Evolutionary conservation across 2,329 filamentous ascomycete genomes (phyloP), one percentile per base, ranked within the genome.

Genomic region (Ascochyta pisi): DNA sequence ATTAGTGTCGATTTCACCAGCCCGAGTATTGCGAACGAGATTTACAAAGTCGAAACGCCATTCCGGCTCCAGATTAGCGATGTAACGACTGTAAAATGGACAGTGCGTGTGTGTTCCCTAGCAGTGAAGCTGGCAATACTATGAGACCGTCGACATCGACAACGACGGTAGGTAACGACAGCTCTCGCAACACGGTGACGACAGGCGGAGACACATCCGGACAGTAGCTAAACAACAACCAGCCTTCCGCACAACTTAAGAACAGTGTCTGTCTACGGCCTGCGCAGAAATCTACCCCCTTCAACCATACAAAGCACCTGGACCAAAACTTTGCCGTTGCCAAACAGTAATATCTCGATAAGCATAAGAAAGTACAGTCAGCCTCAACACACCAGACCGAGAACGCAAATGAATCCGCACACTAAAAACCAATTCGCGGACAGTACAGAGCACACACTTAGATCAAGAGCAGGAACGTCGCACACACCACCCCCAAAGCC

Each of bases 1-100:
- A 3, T 16, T 10, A 16, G n/a, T 55, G 45, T 45, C 52, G 52
- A 12, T 40, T 50, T 1, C 45, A 50, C 31, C 40, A 55, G 35
- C 31, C 39, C 16, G 40, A 45, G 10, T 55, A 39, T 45, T 55
- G 27, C 9, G 23, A 39, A 12, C 50, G 52, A 45, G 16, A 9
- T n/a, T 19, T 7, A 10, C 27, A 2, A 44, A 24, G 24, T 23
- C 3, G 19, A 26, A 6, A n/a, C 3, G 15, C 19, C 13, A 19
- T 19, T 10, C 2, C 6, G 5, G 3, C 19, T 9, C 10, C 50
- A 7, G 46, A 40, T 2, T 55, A 45, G 33, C 31, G 40, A 6
- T 55, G 40, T 31, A 47, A 8, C 24, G 24, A 26, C 7, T 55
- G 52, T 23, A 40, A 45, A 12, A 9, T 19, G 10, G 27, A 16